These are phyloP conservation scores for Stemphylium beticola DNA, from an alignment of 2,329 filamentous ascomycete genomes.

Conservation along the genomic window DNA sequence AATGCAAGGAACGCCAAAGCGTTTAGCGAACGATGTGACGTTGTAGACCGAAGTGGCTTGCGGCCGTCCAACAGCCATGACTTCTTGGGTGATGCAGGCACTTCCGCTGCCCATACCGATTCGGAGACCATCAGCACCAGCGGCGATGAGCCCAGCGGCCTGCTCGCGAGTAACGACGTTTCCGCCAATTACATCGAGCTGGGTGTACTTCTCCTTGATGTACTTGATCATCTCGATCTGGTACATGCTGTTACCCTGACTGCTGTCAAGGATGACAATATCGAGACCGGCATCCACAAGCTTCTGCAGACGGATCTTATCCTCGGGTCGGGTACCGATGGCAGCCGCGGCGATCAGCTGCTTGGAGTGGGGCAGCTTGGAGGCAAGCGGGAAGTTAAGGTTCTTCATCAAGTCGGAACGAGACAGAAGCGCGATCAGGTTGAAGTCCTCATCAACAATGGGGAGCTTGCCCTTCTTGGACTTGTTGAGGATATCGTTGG, in stretches of 20 bases:
- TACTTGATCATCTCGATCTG: slow-evolving; percentile 98
- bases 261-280: slow-evolving; percentile 93
- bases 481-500: slow-evolving; percentile 89
- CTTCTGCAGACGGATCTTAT: slow-evolving; percentile 83
- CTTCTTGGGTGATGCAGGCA: slow-evolving; percentile 98
- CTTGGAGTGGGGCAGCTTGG: slow-evolving; percentile 95
- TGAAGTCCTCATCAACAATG: slow-evolving; percentile 82
- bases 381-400: slow-evolving; percentile 93
- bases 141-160: slow-evolving; percentile 88
- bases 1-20: slow-evolving; percentile 96
- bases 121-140: slow-evolving; percentile 92
- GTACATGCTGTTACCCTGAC: slow-evolving; percentile 98
- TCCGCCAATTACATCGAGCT: slow-evolving; percentile 92
- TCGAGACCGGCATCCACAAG: slow-evolving; percentile 95
- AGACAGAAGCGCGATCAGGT: slow-evolving; percentile 64
- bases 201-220: slow-evolving; percentile 85
- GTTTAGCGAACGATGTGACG: slow-evolving; percentile 85
- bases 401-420: slow-evolving; percentile 97
- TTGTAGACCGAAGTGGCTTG: slow-evolving; percentile 93
- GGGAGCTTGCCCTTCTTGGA: slow-evolving; percentile 99
- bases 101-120: slow-evolving; percentile 99
- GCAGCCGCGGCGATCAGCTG: slow-evolving; percentile 95
- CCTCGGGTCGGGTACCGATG: slow-evolving; percentile 92
- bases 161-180: slow-evolving; percentile 99
- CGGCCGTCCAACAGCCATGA: slow-evolving; percentile 97